Evolutionary conservation across 2,329 filamentous ascomycete species (phyloP).

Genomic region (Colletotrichum kahawae): DNA sequence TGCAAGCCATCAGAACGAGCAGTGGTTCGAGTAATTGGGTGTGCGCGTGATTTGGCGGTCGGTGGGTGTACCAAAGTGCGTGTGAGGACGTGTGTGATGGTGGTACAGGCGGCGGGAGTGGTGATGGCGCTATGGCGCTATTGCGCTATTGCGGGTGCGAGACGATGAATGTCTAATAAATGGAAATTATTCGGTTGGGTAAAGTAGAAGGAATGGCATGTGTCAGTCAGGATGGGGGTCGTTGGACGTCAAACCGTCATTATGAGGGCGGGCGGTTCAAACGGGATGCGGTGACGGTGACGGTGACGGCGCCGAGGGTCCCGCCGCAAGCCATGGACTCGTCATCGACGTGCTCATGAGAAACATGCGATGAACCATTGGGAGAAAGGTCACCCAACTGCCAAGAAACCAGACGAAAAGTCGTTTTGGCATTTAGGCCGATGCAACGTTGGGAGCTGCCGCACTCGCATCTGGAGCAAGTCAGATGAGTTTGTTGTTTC

Average conservation of each 20-base stretch:
- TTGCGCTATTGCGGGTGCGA: not conserved
- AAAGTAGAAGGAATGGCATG: not conserved
- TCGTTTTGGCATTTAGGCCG: not conserved
- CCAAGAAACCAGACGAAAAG: not conserved
- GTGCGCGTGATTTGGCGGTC: not conserved
- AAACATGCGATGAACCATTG: not conserved
- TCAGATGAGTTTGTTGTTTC: not conserved
- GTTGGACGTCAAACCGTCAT: not conserved
- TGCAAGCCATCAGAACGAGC: not conserved
- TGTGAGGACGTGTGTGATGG: not conserved
- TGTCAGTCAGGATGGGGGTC: not conserved
- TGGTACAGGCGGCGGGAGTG: not conserved
- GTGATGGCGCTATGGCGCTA: not conserved
- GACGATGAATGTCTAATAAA: not conserved
- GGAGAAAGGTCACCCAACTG: not conserved
- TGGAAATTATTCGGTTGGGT: not conserved
- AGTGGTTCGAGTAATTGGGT: not conserved
- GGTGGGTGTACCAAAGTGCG: not conserved
- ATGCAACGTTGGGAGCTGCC: not conserved
- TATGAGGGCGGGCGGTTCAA: not conserved
- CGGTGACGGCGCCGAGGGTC: not conserved
- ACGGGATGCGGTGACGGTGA: not conserved
- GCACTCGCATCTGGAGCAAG: not conserved
- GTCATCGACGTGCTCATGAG: conserved; percentile 5
- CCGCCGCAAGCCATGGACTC: conserved; percentile 1